phyloP scores from a whole-genome alignment of 2,329 filamentous ascomycete genomes.

The Pseudopithomyces maydicus region DNA sequence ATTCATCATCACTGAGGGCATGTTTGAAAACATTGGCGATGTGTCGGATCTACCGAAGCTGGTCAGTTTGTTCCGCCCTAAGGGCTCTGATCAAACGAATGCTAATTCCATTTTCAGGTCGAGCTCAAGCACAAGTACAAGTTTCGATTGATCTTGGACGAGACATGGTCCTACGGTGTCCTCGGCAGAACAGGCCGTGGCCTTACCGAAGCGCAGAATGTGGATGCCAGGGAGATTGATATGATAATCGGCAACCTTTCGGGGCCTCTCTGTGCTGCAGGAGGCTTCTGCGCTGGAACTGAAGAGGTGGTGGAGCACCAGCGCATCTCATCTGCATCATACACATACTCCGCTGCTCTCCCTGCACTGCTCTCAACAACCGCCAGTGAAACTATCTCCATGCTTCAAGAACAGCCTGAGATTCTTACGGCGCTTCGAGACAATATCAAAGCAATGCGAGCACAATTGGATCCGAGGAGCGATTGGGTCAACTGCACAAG shows the following conservation, averaged over 20 bases:
- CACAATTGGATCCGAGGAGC: slow-evolving; percentile 87
- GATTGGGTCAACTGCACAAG: slow-evolving; percentile 91
- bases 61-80: slow-evolving; percentile 54
- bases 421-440: slow-evolving; percentile 79
- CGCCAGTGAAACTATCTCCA: slow-evolving; percentile 83
- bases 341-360: slow-evolving; percentile 93
- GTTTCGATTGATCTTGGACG: slow-evolving; percentile 95
- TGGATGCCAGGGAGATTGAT: slow-evolving; percentile 89
- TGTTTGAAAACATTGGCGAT: slow-evolving; percentile 92
- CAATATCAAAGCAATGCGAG: slow-evolving; percentile 82
- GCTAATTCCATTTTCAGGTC: slow-evolving; percentile 57
- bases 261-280: slow-evolving; percentile 87
- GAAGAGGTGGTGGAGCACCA: slow-evolving; percentile 95
- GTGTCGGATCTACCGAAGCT: slow-evolving; percentile 83
- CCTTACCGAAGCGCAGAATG: slow-evolving; percentile 94
- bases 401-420: slow-evolving; percentile 87
- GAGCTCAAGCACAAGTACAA: slow-evolving; percentile 96
- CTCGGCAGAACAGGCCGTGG: slow-evolving; percentile 89
- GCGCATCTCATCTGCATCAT: slow-evolving; percentile 87
- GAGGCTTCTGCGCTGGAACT: slow-evolving; percentile 92
- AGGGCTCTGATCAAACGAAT: not conserved
- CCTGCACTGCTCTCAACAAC: slow-evolving; percentile 96
- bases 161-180: slow-evolving; percentile 96
- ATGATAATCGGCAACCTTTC: slow-evolving; percentile 96
- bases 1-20: slow-evolving; percentile 93